A percentile compares a stretch with the other conserved stretches of the same genome.
phyloP scores from a whole-genome alignment of 1,284 basidiomycete genomes.

The Marasmius fiardii region DNA sequence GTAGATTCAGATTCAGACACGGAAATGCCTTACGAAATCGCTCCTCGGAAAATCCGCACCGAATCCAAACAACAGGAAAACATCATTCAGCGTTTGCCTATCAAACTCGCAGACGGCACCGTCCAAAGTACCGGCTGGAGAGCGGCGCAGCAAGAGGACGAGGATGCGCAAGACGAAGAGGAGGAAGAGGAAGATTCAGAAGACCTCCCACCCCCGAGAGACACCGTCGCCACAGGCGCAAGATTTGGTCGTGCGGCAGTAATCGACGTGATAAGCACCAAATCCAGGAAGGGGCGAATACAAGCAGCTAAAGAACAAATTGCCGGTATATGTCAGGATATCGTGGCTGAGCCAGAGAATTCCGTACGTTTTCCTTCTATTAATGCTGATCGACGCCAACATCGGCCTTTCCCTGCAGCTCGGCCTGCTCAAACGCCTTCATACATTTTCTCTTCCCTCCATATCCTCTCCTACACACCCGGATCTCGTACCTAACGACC shows the following conservation, averaged over 20 bases:
- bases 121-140: constrained; percentile 60
- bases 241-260: constrained; percentile 82
- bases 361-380: constrained; percentile 46
- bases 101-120: constrained; percentile 79
- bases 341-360: constrained; percentile 83
- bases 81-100: constrained; percentile 72
- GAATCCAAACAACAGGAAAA: constrained; percentile 40
- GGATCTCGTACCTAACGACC: constrained; percentile 74
- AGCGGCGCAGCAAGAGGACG: constrained; percentile 28
- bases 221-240: constrained; percentile 74
- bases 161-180: constrained; percentile 40
- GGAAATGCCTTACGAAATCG: constrained; percentile 71
- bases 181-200: constrained; percentile 30
- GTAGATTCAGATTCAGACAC: constrained; percentile 48
- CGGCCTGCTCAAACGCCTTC: constrained; percentile 80
- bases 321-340: constrained; percentile 85
- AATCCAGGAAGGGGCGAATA: constrained; percentile 68
- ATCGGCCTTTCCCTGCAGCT: constrained; percentile 43
- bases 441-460: constrained; percentile 76
- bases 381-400: background rate
- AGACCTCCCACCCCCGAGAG: constrained; percentile 29
- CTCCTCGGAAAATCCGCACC: constrained; percentile 48
- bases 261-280: constrained; percentile 66
- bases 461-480: constrained; percentile 67
- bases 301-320: constrained; percentile 88